phyloP scores from a whole-genome alignment of 371 early-diverging fungal genomes.

The Actinomortierella ambigua region DNA sequence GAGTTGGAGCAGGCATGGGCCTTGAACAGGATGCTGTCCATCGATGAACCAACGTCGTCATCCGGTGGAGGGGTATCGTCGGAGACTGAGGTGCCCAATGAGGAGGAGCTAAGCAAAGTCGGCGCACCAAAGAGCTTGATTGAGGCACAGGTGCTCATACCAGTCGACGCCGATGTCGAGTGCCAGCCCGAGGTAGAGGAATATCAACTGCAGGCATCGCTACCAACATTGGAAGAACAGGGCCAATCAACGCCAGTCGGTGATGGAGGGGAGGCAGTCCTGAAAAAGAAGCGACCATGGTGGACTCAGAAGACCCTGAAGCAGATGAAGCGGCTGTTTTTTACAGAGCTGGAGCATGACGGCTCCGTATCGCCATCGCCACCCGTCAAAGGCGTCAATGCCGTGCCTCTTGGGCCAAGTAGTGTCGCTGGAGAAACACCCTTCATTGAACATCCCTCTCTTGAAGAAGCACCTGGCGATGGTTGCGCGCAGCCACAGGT shows the following conservation, averaged over 20 bases:
- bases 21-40: slow-evolving; percentile 8
- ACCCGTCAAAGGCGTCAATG: background rate
- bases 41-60: slow-evolving; percentile 39
- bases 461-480: background rate
- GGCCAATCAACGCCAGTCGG: no score
- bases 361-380: background rate
- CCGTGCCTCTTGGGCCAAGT: background rate
- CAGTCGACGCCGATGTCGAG: no score
- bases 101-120: no score
- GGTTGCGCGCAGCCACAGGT: background rate
- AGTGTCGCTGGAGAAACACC: background rate
- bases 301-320: slow-evolving; percentile 14
- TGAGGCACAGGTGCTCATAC: no score
- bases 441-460: background rate
- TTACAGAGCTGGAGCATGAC: background rate
- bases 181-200: no score
- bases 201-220: no score
- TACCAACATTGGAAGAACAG: no score
- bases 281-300: slow-evolving; percentile 22
- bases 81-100: no score
- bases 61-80: slow-evolving; percentile 13
- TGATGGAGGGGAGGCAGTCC: no score
- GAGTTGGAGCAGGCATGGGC: no score
- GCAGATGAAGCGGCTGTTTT: slow-evolving; percentile 27
- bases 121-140: no score